Base-by-base conservation (phyloP, 257 asterid species). In the Anisodus tanguticus region DNA sequence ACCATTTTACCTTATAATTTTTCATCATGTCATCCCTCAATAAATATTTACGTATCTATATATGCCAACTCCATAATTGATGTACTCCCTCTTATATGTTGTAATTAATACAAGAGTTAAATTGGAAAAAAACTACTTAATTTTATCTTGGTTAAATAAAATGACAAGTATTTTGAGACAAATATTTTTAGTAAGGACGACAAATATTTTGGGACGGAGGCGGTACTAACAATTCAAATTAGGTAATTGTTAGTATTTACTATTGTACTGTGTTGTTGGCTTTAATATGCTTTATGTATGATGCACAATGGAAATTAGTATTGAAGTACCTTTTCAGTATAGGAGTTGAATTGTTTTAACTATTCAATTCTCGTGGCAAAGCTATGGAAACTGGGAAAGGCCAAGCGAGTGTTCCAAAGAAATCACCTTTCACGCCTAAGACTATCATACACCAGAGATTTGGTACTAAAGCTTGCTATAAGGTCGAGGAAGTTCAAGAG, bases 401-500 rank as follows among this genome's bases (percentile, higher is more conserved):
- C 47, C 70, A 86, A 43, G 88, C 87, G 60, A 80, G 74, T 79
- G 88, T 89, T 76, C 68, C 88, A 15, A 94, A 91, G 88, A 92
- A 91, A 91, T 31, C 88, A 80, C 11, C 92, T 76, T 49, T 89
- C 88, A 90, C 99, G 3, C 96, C 99, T n/a, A 95, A 95, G 89
- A 93, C 98, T 22, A 86, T 95, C 59, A 94, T 95, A 88, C 81
- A 91, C 92, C 97, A 94, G 83, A 93, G 79, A 84, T 95, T 89
- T 85, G 98, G 97, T 78, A 86, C 74, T 79, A 89, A 91, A 84
- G 99, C 99, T 49, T 58, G 54, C 84, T 95, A 91, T 87, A 88
- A 70, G 88, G 95, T 92, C 17, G 99, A 95, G 88, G 99, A 93
- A 89, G 96, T 95, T 55, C 90, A 84, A 55, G 98, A 88, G 80